Conservation (phyloP, 1,139 yeast species). For the Pichia sp. region DNA sequence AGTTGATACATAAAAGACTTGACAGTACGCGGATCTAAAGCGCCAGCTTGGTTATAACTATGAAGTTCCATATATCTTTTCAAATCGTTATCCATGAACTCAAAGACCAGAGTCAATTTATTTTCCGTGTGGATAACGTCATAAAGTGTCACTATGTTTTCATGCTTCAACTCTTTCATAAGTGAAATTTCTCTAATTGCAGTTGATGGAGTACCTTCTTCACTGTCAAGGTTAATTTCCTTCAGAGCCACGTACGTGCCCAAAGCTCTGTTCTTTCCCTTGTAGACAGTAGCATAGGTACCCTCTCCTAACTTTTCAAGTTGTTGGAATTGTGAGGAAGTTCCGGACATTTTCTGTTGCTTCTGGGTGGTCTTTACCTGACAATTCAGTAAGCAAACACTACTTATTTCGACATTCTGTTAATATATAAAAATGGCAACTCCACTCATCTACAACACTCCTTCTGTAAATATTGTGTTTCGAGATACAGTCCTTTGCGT, state of each 20-base stretch:
- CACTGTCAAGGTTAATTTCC: conserved; percentile 90
- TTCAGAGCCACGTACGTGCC: conserved; percentile 92
- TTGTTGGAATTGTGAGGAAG: conserved; percentile 31
- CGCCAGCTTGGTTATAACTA: conserved; percentile 58
- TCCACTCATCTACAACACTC: background rate
- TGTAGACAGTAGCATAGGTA: conserved; percentile 96
- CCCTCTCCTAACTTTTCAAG: conserved; percentile 96
- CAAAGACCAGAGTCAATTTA: conserved; percentile 88
- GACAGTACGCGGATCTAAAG: conserved; percentile 69
- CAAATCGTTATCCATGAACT: conserved; percentile 88
- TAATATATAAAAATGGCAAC: background rate
- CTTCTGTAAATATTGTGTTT: background rate
- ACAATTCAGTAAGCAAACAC: background rate
- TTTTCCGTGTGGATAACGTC: conserved; percentile 97
- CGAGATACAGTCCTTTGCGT: background rate
- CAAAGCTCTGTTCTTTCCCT: conserved; percentile 85
- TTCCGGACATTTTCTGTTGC: conserved; percentile 24
- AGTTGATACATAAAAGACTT: conserved; percentile 91
- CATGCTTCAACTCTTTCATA: conserved; percentile 94
- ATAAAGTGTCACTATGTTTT: conserved; percentile 84
- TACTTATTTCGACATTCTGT: background rate
- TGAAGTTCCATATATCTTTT: conserved; percentile 90
- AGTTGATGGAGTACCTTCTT: conserved; percentile 97
- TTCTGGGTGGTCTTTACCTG: background rate
- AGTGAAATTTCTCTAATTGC: conserved; percentile 94